A percentile compares a stretch with the other conserved stretches of the same genome.
These are phyloP conservation scores for Tephrocybe sp. DNA, from an alignment of 768 basidiomycete species.

Conservation along the genomic window DNA sequence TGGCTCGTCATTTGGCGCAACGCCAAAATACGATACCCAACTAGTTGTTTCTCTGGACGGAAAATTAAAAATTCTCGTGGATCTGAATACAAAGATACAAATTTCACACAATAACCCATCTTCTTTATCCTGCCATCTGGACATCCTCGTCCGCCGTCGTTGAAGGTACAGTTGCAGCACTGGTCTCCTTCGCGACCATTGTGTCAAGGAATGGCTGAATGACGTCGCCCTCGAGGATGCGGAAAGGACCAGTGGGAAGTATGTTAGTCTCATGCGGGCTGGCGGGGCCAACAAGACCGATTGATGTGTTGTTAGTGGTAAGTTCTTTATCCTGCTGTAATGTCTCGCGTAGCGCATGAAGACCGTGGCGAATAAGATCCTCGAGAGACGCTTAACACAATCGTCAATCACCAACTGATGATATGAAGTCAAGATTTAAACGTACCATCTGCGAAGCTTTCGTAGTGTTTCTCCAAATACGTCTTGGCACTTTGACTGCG, in stretches of 20 bases:
- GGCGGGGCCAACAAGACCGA: constrained; percentile 84
- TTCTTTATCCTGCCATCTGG: constrained; percentile 71
- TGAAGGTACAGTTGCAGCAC: constrained; percentile 17
- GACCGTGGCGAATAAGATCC: constrained; percentile 87
- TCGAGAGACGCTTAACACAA: constrained; percentile 66
- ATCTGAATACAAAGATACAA: constrained; percentile 1
- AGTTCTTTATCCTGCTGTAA: constrained; percentile 98
- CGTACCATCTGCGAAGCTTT: constrained; percentile 83
- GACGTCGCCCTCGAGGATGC: constrained; percentile 81
- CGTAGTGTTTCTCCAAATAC: constrained; percentile 93
- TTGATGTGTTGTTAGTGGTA: constrained; percentile 88
- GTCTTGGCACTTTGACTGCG: constrained; percentile 98
- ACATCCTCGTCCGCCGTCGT: constrained; percentile 72
- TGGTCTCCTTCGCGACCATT: constrained; percentile 71
- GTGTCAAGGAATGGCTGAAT: constrained; percentile 72
- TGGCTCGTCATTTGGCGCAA: too few species aligned
- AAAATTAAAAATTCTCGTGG: neutral
- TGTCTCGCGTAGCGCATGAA: constrained; percentile 93
- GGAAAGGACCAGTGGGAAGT: constrained; percentile 63
- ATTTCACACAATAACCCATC: constrained; percentile 7
- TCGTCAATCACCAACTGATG: neutral
- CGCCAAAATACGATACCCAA: neutral
- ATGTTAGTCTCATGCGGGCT: constrained; percentile 54
- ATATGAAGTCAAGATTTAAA: constrained; percentile 14
- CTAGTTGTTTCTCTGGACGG: neutral